A percentile compares a stretch with the other conserved stretches of the same genome.
These are phyloP conservation scores for Botrytis tulipae DNA, from an alignment of 2,329 filamentous ascomycete species.

Conservation along the genomic window DNA sequence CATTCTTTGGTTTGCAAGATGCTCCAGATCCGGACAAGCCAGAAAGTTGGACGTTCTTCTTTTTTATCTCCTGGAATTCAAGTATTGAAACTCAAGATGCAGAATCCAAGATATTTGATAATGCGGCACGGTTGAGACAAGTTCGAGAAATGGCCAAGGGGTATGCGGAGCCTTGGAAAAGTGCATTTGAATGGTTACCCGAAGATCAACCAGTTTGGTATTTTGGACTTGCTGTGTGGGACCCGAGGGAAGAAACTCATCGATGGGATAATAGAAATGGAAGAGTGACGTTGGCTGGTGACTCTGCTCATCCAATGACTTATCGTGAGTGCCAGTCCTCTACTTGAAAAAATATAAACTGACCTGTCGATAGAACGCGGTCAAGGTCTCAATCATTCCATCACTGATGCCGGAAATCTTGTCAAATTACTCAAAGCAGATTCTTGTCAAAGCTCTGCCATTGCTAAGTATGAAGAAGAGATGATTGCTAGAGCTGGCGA, in stretches of 20 bases:
- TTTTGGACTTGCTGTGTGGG: slow-evolving; percentile 37
- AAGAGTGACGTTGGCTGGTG: slow-evolving; percentile 38
- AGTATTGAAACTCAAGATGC: slow-evolving; percentile 43
- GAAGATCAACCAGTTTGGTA: slow-evolving; percentile 38
- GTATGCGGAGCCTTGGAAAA: slow-evolving; percentile 47
- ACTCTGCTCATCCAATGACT: slow-evolving; percentile 42
- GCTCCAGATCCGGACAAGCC: slow-evolving; percentile 41
- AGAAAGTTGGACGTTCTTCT: slow-evolving; percentile 46
- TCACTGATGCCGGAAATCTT: slow-evolving; percentile 45
- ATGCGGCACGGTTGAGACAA: slow-evolving; percentile 42
- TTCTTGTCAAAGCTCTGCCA: slow-evolving; percentile 36
- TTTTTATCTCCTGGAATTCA: slow-evolving; percentile 48
- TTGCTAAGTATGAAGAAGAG: slow-evolving; percentile 45
- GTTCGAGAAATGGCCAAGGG: slow-evolving; percentile 41
- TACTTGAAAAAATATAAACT: background rate
- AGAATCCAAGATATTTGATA: slow-evolving; percentile 39
- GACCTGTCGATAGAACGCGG: slow-evolving; percentile 45
- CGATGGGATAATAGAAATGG: slow-evolving; percentile 39
- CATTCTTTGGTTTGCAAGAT: slow-evolving; percentile 48
- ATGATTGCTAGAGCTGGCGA: slow-evolving; percentile 46
- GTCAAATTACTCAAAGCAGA: slow-evolving; percentile 26
- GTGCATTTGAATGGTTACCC: slow-evolving; percentile 40
- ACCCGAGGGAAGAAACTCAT: slow-evolving; percentile 37
- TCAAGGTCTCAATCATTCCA: slow-evolving; percentile 49
- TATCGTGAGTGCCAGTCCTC: slow-evolving; percentile 36